These are phyloP conservation scores for Tolypocladium amazonense DNA, from an alignment of 2,329 filamentous ascomycete genomes.

Conservation along the genomic window DNA sequence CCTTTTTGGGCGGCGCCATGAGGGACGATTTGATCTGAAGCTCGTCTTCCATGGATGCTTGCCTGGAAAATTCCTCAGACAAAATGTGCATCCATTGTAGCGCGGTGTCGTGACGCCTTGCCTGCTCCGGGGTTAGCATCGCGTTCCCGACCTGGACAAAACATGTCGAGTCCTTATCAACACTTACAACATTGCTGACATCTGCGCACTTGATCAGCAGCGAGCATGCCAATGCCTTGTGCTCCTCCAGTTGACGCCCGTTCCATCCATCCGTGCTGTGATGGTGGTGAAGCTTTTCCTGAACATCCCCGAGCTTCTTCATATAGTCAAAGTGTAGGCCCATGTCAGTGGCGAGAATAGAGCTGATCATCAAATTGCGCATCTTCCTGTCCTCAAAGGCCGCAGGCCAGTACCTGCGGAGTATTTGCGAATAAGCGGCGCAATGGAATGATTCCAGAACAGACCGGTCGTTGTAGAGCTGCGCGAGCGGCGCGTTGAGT, in stretches of 20 bases:
- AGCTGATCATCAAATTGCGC: slow-evolving; percentile 88
- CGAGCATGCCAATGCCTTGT: slow-evolving; percentile 74
- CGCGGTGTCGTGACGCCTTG: slow-evolving; percentile 72
- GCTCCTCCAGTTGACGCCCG: slow-evolving; percentile 62
- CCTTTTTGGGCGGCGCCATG: slow-evolving; percentile 74
- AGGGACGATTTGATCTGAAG: slow-evolving; percentile 81
- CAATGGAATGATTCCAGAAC: slow-evolving; percentile 97
- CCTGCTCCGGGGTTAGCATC: slow-evolving; percentile 35
- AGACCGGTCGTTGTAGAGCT: slow-evolving; percentile 93
- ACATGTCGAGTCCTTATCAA: background rate
- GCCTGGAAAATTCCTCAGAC: slow-evolving; percentile 90
- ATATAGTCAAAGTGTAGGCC: slow-evolving; percentile 95
- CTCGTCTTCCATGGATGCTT: slow-evolving; percentile 84
- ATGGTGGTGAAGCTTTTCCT: slow-evolving; percentile 63
- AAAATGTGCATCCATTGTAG: slow-evolving; percentile 85
- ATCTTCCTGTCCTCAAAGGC: slow-evolving; percentile 71
- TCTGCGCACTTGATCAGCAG: slow-evolving; percentile 96
- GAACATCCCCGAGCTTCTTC: slow-evolving; percentile 71
- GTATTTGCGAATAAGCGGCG: slow-evolving; percentile 90
- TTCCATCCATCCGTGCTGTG: slow-evolving; percentile 64
- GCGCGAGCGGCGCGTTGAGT: slow-evolving; percentile 83
- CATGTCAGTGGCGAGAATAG: slow-evolving; percentile 97
- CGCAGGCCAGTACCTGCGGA: slow-evolving; percentile 82
- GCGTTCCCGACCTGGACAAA: too few relatives aligned
- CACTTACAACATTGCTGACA: slow-evolving; percentile 90